These are phyloP conservation scores for Hypoxylon subgilvum DNA, from an alignment of 495 filamentous ascomycete species.

Conservation along the genomic window DNA sequence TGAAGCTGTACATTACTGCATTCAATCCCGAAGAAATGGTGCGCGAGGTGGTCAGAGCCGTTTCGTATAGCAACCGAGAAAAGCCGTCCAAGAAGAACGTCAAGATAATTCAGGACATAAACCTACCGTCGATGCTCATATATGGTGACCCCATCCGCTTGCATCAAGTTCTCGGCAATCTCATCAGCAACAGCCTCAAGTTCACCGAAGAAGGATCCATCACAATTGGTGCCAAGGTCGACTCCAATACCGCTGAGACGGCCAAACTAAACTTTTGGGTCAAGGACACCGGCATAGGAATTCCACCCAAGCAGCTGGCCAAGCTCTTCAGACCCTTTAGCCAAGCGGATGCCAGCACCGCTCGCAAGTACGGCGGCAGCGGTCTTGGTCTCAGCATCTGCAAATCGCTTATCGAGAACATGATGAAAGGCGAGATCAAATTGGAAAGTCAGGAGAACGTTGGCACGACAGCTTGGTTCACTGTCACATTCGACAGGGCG, in stretches of 20 bases:
- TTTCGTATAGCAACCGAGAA: constrained; percentile 82
- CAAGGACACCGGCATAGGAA: constrained; percentile 89
- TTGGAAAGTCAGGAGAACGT: constrained; percentile 75
- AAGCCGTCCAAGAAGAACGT: constrained; percentile 66
- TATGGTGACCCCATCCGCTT: constrained; percentile 88
- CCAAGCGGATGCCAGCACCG: constrained; percentile 86
- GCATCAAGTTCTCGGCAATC: constrained; percentile 91
- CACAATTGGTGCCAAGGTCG: constrained; percentile 73
- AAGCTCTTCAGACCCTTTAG: constrained; percentile 91
- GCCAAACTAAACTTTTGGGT: constrained; percentile 83
- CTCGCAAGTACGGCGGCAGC: constrained; percentile 86
- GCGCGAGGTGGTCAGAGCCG: constrained; percentile 82
- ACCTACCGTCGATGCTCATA: constrained; percentile 78
- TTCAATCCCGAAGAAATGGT: constrained; percentile 86
- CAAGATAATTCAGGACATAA: constrained; percentile 72
- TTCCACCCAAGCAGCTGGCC: constrained; percentile 76
- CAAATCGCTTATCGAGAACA: constrained; percentile 91
- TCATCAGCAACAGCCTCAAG: constrained; percentile 92
- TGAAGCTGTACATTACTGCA: constrained; percentile 87
- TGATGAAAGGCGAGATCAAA: constrained; percentile 82
- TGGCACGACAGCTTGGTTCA: constrained; percentile 88
- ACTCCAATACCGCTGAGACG: constrained; percentile 69
- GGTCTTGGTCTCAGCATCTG: constrained; percentile 91
- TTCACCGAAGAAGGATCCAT: constrained; percentile 88
- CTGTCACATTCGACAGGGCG: constrained; percentile 80